A percentile compares a stretch with the other conserved stretches of the same genome.
Conservation (phyloP, 768 basidiomycete species). For the Pulveroboletus sp. region DNA sequence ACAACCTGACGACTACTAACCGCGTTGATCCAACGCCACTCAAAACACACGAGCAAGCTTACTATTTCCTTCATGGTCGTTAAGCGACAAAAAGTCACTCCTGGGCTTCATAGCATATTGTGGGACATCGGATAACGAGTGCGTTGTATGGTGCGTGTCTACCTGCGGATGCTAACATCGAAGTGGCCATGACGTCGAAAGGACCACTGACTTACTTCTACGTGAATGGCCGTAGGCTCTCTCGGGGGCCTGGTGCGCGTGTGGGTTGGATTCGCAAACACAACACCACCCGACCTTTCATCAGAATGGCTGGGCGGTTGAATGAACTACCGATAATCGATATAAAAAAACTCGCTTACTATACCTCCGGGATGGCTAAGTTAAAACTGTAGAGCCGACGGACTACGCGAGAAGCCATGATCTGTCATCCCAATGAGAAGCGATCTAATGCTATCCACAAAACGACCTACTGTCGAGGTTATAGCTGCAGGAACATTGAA, state of each 20-base stretch:
- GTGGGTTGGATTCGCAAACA: slow-evolving; percentile 14
- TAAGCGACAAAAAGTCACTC: slow-evolving; percentile 21
- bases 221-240: slow-evolving; percentile 27
- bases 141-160: slow-evolving; percentile 27
- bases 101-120: slow-evolving; percentile 22
- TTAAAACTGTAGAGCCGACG: slow-evolving; percentile 55
- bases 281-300: slow-evolving; percentile 17
- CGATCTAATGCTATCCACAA: background rate
- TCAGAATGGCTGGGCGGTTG: slow-evolving; percentile 14
- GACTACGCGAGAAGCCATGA: slow-evolving; percentile 59
- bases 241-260: slow-evolving; percentile 16
- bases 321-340: background rate
- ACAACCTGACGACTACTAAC: background rate
- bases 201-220: slow-evolving; percentile 28
- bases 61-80: slow-evolving; percentile 16
- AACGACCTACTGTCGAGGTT: slow-evolving; percentile 40
- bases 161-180: slow-evolving; percentile 18
- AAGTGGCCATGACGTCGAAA: background rate
- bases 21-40: background rate
- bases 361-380: slow-evolving; percentile 25
- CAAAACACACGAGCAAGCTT: slow-evolving; percentile 17
- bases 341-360: slow-evolving; percentile 18
- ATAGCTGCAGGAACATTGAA: slow-evolving; percentile 67
- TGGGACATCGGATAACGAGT: slow-evolving; percentile 23
- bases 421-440: slow-evolving; percentile 30